Evolutionary conservation across 2,329 filamentous ascomycete species (phyloP), one percentile per base, ranked within the genome.

Genomic region (Corniculantispora saksenae): DNA sequence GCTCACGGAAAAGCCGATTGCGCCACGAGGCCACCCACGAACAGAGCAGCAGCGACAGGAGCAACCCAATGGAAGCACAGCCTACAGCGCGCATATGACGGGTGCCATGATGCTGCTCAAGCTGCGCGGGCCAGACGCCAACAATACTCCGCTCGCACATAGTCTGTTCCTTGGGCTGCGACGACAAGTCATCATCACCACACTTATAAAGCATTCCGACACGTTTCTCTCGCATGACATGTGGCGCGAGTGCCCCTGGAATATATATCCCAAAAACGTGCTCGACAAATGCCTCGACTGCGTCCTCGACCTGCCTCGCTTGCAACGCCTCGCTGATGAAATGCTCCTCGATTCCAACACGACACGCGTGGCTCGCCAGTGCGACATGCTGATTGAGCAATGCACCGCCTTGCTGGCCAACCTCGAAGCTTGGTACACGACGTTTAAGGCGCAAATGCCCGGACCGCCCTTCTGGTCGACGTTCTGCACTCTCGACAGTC

Each of bases 91-190:
- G 17, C 66, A 67, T 50, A 45, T 66, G 19, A 29, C 21, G 15
- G 66, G 66, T 29, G 66, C 66, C 21, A 63, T 67, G 63, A 51
- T 53, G 57, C 59, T 67, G 10, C 51, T 67, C 7, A 23, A 66
- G 48, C 23, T 63, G 23, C 63, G 66, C n/a, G 66, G 66, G 5
- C 66, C 66, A 10, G 63, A 63, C 25, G 21, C 27, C 10, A 48
- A 60, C 48, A 47, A 25, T 10, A 65, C 66, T 13, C 63, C 63
- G 35, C 56, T 67, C 27, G 63, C 63, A 6, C 63, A 65, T 32
- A 67, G 66, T 48, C 29, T 67, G 10, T 67, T 67, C 38, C 53
- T 67, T 5, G 53, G 43, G 12, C 35, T 67, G 9, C 63, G 66
- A 25, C 63, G 63, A 3, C 54, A 63, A 5, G 32, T 43, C 8